phyloP scores from a whole-genome alignment of 768 basidiomycete species.

The Naganishia vaughanmartiniae region DNA sequence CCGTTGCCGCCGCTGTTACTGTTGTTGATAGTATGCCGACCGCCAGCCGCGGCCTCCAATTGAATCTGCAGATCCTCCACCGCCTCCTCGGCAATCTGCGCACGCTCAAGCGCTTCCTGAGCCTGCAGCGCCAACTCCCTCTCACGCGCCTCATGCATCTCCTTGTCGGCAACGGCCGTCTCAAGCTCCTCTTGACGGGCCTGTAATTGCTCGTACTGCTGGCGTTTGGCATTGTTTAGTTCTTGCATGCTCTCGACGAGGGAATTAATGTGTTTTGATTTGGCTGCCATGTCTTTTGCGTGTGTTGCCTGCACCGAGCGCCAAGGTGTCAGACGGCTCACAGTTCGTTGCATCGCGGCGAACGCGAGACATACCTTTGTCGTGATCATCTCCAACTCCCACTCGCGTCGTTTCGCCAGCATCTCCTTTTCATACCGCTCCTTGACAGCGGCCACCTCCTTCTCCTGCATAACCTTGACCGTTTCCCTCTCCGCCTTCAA shows the following conservation, averaged over 20 bases:
- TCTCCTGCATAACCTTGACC: slow-evolving; percentile 63
- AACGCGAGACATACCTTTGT: slow-evolving; percentile 61
- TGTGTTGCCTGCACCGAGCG: slow-evolving; percentile 60
- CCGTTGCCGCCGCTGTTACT: neutral
- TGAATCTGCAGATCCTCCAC: slow-evolving; percentile 56
- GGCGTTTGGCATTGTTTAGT: slow-evolving; percentile 70
- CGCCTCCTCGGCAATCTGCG: slow-evolving; percentile 59
- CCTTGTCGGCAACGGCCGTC: slow-evolving; percentile 70
- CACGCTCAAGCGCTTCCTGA: slow-evolving; percentile 72
- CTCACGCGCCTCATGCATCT: slow-evolving; percentile 71
- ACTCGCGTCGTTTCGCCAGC: slow-evolving; percentile 63
- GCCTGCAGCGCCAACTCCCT: slow-evolving; percentile 84
- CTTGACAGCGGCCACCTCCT: slow-evolving; percentile 62
- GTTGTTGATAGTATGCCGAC: neutral
- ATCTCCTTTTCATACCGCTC: slow-evolving; percentile 76
- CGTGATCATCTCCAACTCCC: slow-evolving; percentile 71
- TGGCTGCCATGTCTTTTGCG: slow-evolving; percentile 64
- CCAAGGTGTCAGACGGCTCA: neutral
- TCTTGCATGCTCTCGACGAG: slow-evolving; percentile 71
- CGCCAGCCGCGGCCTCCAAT: neutral
- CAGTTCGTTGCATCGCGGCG: neutral
- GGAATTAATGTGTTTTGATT: slow-evolving; percentile 63
- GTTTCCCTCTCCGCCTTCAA: slow-evolving; percentile 53
- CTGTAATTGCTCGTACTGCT: slow-evolving; percentile 81
- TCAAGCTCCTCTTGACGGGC: slow-evolving; percentile 85